phyloP scores from a whole-genome alignment of 345 rosid genomes.

The Euphorbia tirucalli region DNA sequence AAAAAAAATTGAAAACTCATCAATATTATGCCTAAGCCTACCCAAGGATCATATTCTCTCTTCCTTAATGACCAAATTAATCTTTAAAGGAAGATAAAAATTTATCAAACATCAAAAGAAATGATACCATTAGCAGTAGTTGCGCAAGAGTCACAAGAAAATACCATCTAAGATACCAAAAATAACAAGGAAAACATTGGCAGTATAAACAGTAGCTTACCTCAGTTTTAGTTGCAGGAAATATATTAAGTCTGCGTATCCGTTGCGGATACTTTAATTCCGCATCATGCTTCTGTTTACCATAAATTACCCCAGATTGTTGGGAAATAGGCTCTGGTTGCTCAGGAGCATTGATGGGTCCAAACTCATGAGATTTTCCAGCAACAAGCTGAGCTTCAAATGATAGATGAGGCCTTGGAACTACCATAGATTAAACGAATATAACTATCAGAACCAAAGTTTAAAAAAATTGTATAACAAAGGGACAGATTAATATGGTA shows the following conservation, averaged over 20 bases:
- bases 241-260: slow-evolving; percentile 83
- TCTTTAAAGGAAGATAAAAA: neutral
- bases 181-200: slow-evolving; percentile 3
- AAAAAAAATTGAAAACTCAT: neutral
- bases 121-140: neutral
- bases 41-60: neutral
- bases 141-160: neutral
- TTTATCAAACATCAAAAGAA: neutral
- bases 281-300: slow-evolving; percentile 82
- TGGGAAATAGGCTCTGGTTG: slow-evolving; percentile 61
- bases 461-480: neutral
- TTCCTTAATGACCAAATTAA: neutral
- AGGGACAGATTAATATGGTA: neutral
- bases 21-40: neutral
- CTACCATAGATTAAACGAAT: slow-evolving; percentile 33
- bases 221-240: slow-evolving; percentile 80
- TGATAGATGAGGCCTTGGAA: slow-evolving; percentile 93
- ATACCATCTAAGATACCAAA: neutral
- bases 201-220: slow-evolving; percentile 28
- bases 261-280: slow-evolving; percentile 86
- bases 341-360: slow-evolving; percentile 68
- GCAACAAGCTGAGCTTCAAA: slow-evolving; percentile 98
- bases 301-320: slow-evolving; percentile 45
- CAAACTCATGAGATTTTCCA: slow-evolving; percentile 84
- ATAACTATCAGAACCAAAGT: neutral